These are phyloP conservation scores for Chamaecrista fasciculata DNA, from an alignment of 306 rosid genomes.

Conservation along the genomic window DNA sequence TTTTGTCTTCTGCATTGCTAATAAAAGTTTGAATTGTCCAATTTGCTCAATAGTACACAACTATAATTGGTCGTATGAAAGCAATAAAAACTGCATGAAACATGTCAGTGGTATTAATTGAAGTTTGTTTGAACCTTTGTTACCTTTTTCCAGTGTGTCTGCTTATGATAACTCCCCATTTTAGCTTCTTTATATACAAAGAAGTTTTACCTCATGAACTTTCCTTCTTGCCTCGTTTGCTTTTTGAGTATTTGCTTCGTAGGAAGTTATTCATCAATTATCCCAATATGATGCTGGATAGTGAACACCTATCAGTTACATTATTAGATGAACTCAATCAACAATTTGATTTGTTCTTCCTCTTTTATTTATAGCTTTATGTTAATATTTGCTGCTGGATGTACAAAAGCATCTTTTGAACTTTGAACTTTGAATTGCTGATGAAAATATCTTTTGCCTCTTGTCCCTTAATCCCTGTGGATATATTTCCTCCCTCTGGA, in stretches of 20 bases:
- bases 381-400: background rate
- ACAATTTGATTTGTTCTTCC: background rate
- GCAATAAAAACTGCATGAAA: background rate
- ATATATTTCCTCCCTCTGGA: background rate
- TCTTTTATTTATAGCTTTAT: background rate
- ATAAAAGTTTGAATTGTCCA: conserved; percentile 13
- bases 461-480: background rate
- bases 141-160: background rate
- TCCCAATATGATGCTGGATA: background rate
- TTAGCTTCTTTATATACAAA: background rate
- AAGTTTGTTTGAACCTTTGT: background rate
- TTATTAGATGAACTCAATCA: conserved; percentile 10
- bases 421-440: background rate
- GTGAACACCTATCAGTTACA: background rate
- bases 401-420: background rate
- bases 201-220: background rate
- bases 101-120: too few species aligned
- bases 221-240: background rate
- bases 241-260: background rate
- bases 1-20: conserved; percentile 22
- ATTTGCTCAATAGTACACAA: background rate
- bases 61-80: background rate
- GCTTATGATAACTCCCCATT: background rate
- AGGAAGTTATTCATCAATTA: background rate
- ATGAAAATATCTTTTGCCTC: background rate